Evolutionary conservation across 1,284 basidiomycete species (phyloP).

Genomic region (Trichosporon sp.): DNA sequence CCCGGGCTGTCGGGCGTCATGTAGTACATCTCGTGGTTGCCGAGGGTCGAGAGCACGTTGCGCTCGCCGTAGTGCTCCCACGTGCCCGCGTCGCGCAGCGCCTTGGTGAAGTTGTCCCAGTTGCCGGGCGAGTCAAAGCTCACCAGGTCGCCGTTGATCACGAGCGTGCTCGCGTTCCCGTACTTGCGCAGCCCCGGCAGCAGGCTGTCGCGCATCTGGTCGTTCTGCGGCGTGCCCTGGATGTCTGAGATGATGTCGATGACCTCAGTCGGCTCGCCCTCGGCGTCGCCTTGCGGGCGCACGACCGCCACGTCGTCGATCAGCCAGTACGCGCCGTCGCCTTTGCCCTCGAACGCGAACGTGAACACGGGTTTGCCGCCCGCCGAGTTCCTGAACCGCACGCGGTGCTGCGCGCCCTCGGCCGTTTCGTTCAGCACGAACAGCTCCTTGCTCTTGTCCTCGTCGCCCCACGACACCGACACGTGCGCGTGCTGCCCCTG

Average conservation of each 20-base stretch:
- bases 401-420: not conserved
- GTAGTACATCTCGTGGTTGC: slow-evolving; percentile 11
- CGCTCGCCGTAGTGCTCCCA: slow-evolving; percentile 4
- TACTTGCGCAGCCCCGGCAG: slow-evolving; percentile 4
- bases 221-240: slow-evolving; percentile 1
- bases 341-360: not conserved
- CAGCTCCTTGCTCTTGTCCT: not conserved
- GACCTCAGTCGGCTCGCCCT: not conserved
- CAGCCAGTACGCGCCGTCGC: slow-evolving; percentile 1
- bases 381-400: not conserved
- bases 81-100: not conserved
- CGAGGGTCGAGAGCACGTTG: not conserved
- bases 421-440: not conserved
- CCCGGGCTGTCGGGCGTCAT: not conserved
- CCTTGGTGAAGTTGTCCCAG: not conserved
- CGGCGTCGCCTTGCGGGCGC: not conserved
- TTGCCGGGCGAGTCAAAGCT: not conserved
- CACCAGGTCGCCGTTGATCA: slow-evolving; percentile 11
- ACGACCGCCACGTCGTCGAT: slow-evolving; percentile 11
- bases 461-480: not conserved
- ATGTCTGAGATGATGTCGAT: slow-evolving; percentile 12
- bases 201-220: not conserved
- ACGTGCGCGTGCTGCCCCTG: not conserved
- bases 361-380: not conserved
- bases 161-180: slow-evolving; percentile 2